phyloP scores from a whole-genome alignment of 2,329 filamentous ascomycete species.

The Scedosporium boydii region DNA sequence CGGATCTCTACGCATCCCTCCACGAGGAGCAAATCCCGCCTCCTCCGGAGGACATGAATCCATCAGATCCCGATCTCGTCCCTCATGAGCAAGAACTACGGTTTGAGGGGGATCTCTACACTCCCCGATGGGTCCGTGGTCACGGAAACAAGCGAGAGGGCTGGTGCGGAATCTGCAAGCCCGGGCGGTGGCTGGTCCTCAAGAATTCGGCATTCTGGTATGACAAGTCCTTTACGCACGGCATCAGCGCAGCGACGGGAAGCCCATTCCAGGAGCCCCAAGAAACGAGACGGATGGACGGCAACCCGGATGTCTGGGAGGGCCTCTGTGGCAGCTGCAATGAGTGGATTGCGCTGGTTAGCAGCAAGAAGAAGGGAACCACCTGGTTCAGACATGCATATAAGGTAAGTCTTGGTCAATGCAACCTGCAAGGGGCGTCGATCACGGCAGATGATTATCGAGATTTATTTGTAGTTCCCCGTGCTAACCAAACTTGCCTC shows the following conservation, averaged over 20 bases:
- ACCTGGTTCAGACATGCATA: conserved; percentile 87
- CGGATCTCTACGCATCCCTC: conserved; percentile 67
- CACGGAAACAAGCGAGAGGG: conserved; percentile 82
- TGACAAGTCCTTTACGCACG: conserved; percentile 83
- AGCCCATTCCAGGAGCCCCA: conserved; percentile 69
- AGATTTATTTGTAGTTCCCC: background rate
- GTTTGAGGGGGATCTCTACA: conserved; percentile 75
- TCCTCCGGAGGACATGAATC: conserved; percentile 74
- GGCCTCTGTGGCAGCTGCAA: conserved; percentile 69
- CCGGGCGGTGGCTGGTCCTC: conserved; percentile 74
- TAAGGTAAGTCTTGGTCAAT: conserved; percentile 47
- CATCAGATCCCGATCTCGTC: conserved; percentile 62
- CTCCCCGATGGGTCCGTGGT: conserved; percentile 73
- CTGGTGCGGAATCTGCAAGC: conserved; percentile 84
- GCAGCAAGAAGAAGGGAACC: conserved; percentile 85
- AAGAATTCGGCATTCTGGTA: conserved; percentile 94
- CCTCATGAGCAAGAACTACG: conserved; percentile 72
- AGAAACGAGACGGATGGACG: conserved; percentile 65
- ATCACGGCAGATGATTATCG: background rate
- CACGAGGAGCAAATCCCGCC: conserved; percentile 65
- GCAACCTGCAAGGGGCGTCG: background rate
- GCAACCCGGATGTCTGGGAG: conserved; percentile 75
- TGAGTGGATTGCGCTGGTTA: conserved; percentile 73
- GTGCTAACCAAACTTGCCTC: conserved; percentile 12
- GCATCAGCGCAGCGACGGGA: conserved; percentile 74